Base-by-base conservation (phyloP, 345 rosid species). In the Lagerstroemia speciosa region DNA sequence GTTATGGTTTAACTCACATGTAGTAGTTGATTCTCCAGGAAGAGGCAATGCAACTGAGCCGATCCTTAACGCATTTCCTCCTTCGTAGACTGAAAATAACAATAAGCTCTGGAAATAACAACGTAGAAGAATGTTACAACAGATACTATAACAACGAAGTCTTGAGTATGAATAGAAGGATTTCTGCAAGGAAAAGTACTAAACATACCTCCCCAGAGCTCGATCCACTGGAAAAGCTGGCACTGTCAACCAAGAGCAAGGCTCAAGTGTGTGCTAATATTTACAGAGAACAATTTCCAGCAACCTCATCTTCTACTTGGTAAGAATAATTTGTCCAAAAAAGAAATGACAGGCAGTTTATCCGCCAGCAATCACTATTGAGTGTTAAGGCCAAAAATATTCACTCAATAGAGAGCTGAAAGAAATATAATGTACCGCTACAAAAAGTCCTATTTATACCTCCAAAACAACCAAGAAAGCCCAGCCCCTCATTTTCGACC, bases 261-360 rank as follows among this genome's bases (percentile, higher is more conserved):
- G 31, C n/a, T 48, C 43, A 69, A 69, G 10, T 2, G 73, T 61
- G 48, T 66, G 50, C 67, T 32, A 45, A 41, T 46, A 62, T 26
- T 33, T 26, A 66, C 37, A 57, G 62, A 31, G 37, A 64, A 53
- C 46, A 22, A 67, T 68, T 60, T 67, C 66, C 65, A 78, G 75
- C 70, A 76, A 77, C 69, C 37, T 38, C 61, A 37, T 69, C 68
- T 66, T 71, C 77, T 71, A 69, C 78, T 57, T 60, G 65, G 34
- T n/a, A 69, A 52, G 34, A 5, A 53, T 33, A 37, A 22, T 32
- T 33, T 26, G 64, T 48, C 52, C 55, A 73, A 36, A 2, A 36
- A 36, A 36, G 38, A 36, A 36, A 36, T 4, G 2, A 36, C 38
- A 0, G 1, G 38, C 38, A 36, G 7, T 5, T 9, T 36, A 36